Evolutionary conservation across 139 green algal genomes (phyloP).

Genomic region (Picochlorum sp.): DNA sequence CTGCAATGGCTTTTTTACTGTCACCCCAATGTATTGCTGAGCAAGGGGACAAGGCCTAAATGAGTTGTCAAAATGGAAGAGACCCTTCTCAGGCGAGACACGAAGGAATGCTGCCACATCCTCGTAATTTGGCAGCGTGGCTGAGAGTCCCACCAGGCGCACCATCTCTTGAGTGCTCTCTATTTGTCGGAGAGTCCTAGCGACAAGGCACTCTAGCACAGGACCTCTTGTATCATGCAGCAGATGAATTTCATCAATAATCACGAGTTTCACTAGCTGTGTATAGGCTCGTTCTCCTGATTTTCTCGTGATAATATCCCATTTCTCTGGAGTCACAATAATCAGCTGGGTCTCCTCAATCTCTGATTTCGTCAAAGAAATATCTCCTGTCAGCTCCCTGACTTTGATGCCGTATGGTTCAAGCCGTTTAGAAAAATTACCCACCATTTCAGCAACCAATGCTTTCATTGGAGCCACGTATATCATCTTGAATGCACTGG

Average conservation of each 20-base stretch:
- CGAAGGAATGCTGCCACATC: constrained; percentile 92
- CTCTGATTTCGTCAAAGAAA: constrained; percentile 81
- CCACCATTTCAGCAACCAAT: constrained; percentile 97
- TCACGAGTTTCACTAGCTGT: constrained; percentile 83
- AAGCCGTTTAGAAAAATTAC: constrained; percentile 62
- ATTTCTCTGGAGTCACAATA: constrained; percentile 98
- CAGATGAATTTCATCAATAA: constrained; percentile 98
- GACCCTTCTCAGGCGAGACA: constrained; percentile 77
- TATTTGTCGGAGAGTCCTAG: constrained; percentile 83
- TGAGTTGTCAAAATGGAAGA: constrained; percentile 97
- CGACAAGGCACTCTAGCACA: constrained; percentile 93
- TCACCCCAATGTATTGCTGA: constrained; percentile 95
- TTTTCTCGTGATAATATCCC: constrained; percentile 99
- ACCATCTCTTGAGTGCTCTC: constrained; percentile 85
- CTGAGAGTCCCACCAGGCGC: constrained; percentile 88
- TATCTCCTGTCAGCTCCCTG: constrained; percentile 83
- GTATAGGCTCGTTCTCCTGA: constrained; percentile 82
- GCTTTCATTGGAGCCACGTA: constrained; percentile 99
- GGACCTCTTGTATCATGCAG: constrained; percentile 91
- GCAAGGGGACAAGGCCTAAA: constrained; percentile 89
- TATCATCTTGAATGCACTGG: constrained; percentile 87
- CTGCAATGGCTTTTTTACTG: constrained; percentile 96
- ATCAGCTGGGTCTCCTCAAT: constrained; percentile 93
- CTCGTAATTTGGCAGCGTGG: constrained; percentile 95
- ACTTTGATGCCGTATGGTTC: constrained; percentile 40